A percentile compares a stretch with the other conserved stretches of the same genome.
These are phyloP conservation scores for Flaveria ramosissima DNA, from an alignment of 129 eudicot genomes.

Conservation along the genomic window DNA sequence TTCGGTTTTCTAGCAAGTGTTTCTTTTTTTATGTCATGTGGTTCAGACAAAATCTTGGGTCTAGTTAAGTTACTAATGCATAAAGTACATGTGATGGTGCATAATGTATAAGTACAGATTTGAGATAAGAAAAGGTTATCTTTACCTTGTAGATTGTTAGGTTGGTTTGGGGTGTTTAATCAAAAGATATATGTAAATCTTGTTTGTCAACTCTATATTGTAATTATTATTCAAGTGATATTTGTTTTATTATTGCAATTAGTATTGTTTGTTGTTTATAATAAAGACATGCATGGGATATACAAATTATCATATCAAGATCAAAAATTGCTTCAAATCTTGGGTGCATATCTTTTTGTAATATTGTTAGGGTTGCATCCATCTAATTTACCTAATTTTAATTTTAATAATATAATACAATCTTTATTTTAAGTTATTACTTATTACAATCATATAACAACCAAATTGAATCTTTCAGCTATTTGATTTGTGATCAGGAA, in stretches of 20 bases:
- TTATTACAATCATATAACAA: too few relatives aligned
- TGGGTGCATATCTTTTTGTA: not conserved
- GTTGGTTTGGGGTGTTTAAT: slow-evolving; percentile 25
- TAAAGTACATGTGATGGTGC: slow-evolving; percentile 12
- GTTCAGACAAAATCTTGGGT: not conserved
- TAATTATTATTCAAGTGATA: not conserved
- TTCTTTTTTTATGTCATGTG: not conserved
- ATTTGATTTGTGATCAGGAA: too few relatives aligned
- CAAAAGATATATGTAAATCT: slow-evolving; percentile 17
- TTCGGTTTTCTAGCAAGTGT: too few relatives aligned
- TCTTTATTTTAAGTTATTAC: too few relatives aligned
- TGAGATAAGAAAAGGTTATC: slow-evolving; percentile 4
- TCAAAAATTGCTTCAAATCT: not conserved
- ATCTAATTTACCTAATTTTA: not conserved
- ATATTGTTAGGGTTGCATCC: not conserved
- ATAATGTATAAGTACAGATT: not conserved
- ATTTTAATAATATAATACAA: not conserved
- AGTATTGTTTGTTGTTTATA: slow-evolving; percentile 1
- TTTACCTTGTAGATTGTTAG: too few relatives aligned
- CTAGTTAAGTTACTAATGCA: not conserved
- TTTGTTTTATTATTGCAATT: not conserved
- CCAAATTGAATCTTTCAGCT: too few relatives aligned
- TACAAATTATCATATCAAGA: not conserved
- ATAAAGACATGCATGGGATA: not conserved
- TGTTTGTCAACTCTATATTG: not conserved